Conservation (phyloP, 192 early-diverging fungal genomes). For the Coemansia sp. region DNA sequence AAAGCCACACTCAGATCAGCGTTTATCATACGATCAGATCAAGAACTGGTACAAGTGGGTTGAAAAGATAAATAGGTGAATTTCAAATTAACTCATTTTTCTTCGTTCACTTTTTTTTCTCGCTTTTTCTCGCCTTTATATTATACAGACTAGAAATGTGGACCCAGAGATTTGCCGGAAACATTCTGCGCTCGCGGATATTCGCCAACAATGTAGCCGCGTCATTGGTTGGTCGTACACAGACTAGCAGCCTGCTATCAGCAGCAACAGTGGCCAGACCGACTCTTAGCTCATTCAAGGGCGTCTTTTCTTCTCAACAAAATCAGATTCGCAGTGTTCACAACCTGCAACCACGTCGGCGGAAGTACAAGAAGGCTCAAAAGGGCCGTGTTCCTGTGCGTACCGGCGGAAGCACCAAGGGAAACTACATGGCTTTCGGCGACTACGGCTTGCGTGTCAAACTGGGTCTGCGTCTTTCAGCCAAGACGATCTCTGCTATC, state of each 20-base stretch:
- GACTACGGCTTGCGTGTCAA: conserved; percentile 91
- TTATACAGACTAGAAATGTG: conserved; percentile 31
- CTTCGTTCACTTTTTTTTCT: not conserved
- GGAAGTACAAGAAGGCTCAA: conserved; percentile 84
- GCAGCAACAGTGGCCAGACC: conserved; percentile 1
- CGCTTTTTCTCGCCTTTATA: not conserved
- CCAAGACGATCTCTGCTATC: conserved; percentile 80
- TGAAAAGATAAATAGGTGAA: not conserved
- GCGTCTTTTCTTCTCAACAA: conserved; percentile 2
- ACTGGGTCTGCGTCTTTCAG: conserved; percentile 78
- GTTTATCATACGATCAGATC: not conserved
- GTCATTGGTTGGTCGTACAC: not conserved
- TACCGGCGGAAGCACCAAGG: conserved; percentile 82
- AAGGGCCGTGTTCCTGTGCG: conserved; percentile 85
- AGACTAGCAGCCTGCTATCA: conserved; percentile 1
- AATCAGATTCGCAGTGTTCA: conserved; percentile 59
- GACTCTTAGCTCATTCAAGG: not conserved
- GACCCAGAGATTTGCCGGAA: conserved; percentile 38
- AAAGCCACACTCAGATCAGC: not conserved
- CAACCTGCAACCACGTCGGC: conserved; percentile 76
- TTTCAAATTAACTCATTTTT: not conserved
- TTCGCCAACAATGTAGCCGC: not conserved
- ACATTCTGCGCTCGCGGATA: conserved; percentile 23
- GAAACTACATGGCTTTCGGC: conserved; percentile 84
- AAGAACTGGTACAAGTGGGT: not conserved